These are phyloP conservation scores for Taphrina wiesneri DNA, from an alignment of 1,139 yeast species.

Conservation along the genomic window DNA sequence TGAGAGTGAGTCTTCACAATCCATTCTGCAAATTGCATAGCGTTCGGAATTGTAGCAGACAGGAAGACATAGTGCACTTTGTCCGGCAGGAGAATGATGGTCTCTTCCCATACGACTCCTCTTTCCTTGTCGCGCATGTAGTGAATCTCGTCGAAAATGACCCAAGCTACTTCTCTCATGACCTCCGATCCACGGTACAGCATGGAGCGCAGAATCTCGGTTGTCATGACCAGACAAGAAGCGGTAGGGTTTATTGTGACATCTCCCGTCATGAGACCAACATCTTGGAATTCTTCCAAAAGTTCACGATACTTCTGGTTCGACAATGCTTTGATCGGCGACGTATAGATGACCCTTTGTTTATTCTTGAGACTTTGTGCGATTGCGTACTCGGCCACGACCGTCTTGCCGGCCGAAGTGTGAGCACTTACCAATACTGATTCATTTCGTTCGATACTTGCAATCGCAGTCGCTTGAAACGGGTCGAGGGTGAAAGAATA, in stretches of 20 bases:
- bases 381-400: conserved; percentile 97
- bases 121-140: conserved; percentile 88
- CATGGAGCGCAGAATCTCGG: conserved; percentile 94
- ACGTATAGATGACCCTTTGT: conserved; percentile 93
- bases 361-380: conserved; percentile 88
- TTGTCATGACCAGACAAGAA: conserved; percentile 95
- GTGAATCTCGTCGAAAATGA: conserved; percentile 95
- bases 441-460: conserved; percentile 90
- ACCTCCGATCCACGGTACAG: conserved; percentile 87
- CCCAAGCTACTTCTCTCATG: conserved; percentile 95
- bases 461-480: conserved; percentile 92
- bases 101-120: conserved; percentile 99
- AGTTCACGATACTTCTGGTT: conserved; percentile 95
- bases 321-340: conserved; percentile 95
- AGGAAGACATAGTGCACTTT: conserved; percentile 84
- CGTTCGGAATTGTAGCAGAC: conserved; percentile 97
- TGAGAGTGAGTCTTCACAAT: conserved; percentile 90
- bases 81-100: conserved; percentile 90
- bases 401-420: conserved; percentile 98
- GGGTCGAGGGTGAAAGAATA: conserved; percentile 94
- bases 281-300: conserved; percentile 89
- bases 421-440: conserved; percentile 98
- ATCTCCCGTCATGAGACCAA: conserved; percentile 97
- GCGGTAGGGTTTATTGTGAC: conserved; percentile 97
- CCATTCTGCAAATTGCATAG: conserved; percentile 99